These are phyloP conservation scores for Rubia yunnanensis DNA, from an alignment of 257 asterid genomes.

Conservation along the genomic window DNA sequence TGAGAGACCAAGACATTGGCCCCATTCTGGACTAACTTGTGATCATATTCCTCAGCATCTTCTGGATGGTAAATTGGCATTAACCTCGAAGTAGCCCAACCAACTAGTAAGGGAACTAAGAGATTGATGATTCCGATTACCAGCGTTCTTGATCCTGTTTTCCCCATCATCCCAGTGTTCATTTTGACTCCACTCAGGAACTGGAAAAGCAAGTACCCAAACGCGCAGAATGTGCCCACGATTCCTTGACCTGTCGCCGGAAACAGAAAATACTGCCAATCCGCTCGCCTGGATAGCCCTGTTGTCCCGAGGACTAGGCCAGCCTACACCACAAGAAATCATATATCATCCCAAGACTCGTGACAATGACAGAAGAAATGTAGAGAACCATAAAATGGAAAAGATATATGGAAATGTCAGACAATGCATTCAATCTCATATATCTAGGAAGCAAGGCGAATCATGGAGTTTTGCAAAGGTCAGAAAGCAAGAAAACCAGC, in stretches of 20 bases:
- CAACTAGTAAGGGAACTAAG: conserved; percentile 5
- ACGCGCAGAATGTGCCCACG: conserved; percentile 10
- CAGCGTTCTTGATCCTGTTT: conserved; percentile 17
- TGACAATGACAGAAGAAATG: background rate
- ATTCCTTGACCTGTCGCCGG: conserved; percentile 11
- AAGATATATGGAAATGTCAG: background rate
- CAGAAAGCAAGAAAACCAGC: background rate
- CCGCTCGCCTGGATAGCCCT: background rate
- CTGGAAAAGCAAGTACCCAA: conserved; percentile 20
- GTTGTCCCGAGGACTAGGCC: conserved; percentile 24
- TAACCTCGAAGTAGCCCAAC: background rate
- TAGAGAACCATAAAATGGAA: background rate
- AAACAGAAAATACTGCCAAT: conserved; percentile 1
- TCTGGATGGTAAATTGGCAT: background rate
- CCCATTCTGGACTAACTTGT: background rate
- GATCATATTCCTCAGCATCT: background rate
- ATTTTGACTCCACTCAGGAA: conserved; percentile 24
- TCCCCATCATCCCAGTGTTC: conserved; percentile 18
- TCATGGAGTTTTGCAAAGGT: background rate
- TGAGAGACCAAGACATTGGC: background rate
- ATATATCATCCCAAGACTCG: background rate
- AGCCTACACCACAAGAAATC: conserved; percentile 9
- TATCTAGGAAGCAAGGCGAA: background rate
- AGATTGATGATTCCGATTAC: conserved; percentile 18
- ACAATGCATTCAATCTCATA: background rate